phyloP scores from a whole-genome alignment of 441 rosid genomes.

The Populus hybrid region DNA sequence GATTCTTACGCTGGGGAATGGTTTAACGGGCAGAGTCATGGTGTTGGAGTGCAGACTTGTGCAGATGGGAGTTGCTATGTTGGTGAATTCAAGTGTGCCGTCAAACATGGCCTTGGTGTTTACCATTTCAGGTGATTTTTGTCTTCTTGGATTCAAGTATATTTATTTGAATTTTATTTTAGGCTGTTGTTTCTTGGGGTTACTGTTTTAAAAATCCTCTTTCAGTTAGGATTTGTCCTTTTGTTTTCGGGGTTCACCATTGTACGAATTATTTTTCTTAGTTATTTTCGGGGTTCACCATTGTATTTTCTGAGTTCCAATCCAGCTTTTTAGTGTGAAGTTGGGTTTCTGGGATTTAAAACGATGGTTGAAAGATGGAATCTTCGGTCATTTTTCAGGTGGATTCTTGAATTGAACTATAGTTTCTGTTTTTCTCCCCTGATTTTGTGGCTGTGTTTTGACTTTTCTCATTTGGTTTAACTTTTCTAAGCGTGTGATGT shows the following conservation, averaged over 20 bases:
- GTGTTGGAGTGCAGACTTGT: slow-evolving; percentile 81
- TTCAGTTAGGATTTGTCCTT: not conserved
- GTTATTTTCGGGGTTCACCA: not conserved
- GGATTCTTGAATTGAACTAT: not conserved
- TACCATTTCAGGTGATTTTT: slow-evolving; percentile 74
- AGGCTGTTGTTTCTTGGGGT: not conserved
- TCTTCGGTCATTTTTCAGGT: not conserved
- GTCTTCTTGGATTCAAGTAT: not conserved
- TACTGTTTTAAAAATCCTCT: not conserved
- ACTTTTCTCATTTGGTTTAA: not conserved
- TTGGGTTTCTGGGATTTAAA: not conserved
- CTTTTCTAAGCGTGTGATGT: not conserved
- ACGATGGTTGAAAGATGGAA: slow-evolving; percentile 1
- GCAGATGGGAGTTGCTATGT: slow-evolving; percentile 76
- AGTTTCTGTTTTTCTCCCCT: not conserved
- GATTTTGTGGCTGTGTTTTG: not conserved
- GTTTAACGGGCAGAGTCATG: slow-evolving; percentile 91
- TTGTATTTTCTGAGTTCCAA: not conserved
- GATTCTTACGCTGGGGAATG: slow-evolving; percentile 88
- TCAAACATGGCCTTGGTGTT: slow-evolving; percentile 85
- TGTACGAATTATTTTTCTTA: not conserved
- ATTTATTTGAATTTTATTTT: not conserved
- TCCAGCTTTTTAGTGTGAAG: not conserved
- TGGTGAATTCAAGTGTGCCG: slow-evolving; percentile 76
- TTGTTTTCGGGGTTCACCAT: not conserved